Base-by-base conservation (phyloP, 2,329 filamentous ascomycete genomes). In the Colletotrichum sp. region DNA sequence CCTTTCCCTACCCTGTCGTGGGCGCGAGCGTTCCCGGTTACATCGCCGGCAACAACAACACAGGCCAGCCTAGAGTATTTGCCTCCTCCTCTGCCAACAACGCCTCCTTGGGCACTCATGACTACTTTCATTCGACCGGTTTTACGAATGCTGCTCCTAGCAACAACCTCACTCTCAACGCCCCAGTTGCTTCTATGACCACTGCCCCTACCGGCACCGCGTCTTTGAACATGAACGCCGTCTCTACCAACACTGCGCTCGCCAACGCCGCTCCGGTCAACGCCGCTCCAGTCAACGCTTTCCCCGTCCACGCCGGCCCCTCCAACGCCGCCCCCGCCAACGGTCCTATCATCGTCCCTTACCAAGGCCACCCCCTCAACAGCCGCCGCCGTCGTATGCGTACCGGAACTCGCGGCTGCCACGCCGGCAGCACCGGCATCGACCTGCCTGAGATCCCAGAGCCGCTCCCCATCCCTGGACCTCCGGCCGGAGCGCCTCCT, bases 251-350 rank as follows among this genome's bases (percentile, higher is more conserved):
- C n/a, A 13, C n/a, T 13, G 44, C 44, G n/a, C 10, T 1, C 44
- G 44, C 12, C n/a, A 21, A 49, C 3, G n/a, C 6, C 44, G 1
- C 44, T 21, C 10, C 39, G n/a, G 18, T 49, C 18, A 49, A 49
- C n/a, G 3, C 18, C 8, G 39, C 3, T 12, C 9, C 39, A 6
- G 3, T 12, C 39, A 49, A n/a, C 39, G 5, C 3, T 5, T 18
- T 1, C 3, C 39, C 39, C 4, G 9, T 12, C 39, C n/a, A 49
- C 8, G 4, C 18, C 18, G 39, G 0, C 8, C 36, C 36, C 0
- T 8, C 16, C 36, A 39, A 39, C 28, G 28, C 8, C 28, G 28
- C 28, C 28, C 28, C 28, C 8, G 28, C 28, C 28, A 30, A 30
- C 28, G n/a, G 44, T 6, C 44, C 44, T 6, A 6, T 21, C 44